Base-by-base conservation (phyloP, 352 stramenopile genomes). In the Pythium vanterpoolii region DNA sequence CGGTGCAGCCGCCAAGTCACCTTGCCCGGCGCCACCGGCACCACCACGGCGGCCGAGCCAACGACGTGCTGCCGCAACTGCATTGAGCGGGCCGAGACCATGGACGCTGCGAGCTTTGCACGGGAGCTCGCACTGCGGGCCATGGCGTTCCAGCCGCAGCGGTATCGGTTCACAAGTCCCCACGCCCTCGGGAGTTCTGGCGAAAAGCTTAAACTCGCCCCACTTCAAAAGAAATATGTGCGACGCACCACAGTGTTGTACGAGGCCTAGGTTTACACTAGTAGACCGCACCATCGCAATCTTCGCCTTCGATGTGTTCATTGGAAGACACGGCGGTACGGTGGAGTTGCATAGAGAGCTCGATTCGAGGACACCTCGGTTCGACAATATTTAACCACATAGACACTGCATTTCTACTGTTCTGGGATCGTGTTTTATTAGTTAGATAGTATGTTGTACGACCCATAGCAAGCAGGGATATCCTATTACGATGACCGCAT, bases 11-110 rank as follows among this genome's bases (percentile, higher is more conserved):
- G 45, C 18, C 44, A 48, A 16, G 44, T 62, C 6, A 33, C 14
- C 9, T 19, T 50, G 13, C 30, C 42, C 21, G 40, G 34, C 44
- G 8, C 30, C 6, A 27, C 42, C 21, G 40, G 34, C 44, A 5
- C 30, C 6, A 27, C 10, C 3, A n/a, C 11, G 27, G 14, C 42
- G 16, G 16, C 28, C 4, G 44, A 46, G 54, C 53, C 16, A 30
- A 47, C 44, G 27, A 45, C 21, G 19, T 62, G 56, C 26, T 62
- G 56, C 56, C 31, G 38, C 16, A 13, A 7, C 23, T 62, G 56
- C 36, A 30, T 62, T 19, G 56, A 62, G 18, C 31, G 46, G 23
- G 45, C 38, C 18, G 44, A 62, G 19, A 48, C 45, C n/a, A 49
- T 62, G 23, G 56, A 62, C 27, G 56, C 56, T 8, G 34, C 19